Percentiles rank a stretch among this genome's conserved stretches.
phyloP scores from a whole-genome alignment of 495 filamentous ascomycete genomes.

The Aspergillus nanangensis region DNA sequence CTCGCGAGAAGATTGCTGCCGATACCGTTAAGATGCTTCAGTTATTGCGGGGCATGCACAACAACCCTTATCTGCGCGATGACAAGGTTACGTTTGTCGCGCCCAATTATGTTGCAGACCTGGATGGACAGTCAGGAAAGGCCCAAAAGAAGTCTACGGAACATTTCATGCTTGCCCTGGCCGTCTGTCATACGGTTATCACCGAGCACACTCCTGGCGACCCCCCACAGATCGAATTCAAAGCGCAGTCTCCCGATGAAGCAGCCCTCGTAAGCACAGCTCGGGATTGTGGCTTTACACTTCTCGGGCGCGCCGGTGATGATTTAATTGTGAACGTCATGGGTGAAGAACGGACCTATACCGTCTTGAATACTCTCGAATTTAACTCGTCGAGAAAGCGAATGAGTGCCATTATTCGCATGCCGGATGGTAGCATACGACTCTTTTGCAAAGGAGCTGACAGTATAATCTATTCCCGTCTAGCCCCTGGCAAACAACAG shows the following conservation, averaged over 20 bases:
- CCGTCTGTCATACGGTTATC: conserved; percentile 94
- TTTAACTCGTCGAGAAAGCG: conserved; percentile 97
- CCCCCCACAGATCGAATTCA: conserved; percentile 88
- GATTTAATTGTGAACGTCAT: conserved; percentile 81
- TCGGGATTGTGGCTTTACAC: conserved; percentile 93
- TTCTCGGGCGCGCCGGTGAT: conserved; percentile 73
- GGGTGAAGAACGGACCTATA: conserved; percentile 78
- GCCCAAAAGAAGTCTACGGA: conserved; percentile 73
- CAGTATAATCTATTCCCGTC: conserved; percentile 92
- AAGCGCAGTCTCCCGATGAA: conserved; percentile 96
- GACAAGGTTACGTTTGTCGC: conserved; percentile 90
- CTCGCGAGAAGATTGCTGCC: conserved; percentile 72
- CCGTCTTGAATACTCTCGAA: conserved; percentile 90
- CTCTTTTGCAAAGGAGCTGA: conserved; percentile 98
- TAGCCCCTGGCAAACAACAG: conserved; percentile 78
- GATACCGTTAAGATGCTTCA: conserved; percentile 69
- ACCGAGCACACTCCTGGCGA: conserved; percentile 85
- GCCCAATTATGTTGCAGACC: conserved; percentile 78
- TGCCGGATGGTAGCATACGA: conserved; percentile 89
- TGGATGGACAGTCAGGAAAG: conserved; percentile 70
- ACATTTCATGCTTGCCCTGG: conserved; percentile 92
- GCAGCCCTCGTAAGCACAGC: conserved; percentile 92
- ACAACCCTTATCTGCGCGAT: conserved; percentile 88
- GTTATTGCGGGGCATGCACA: conserved; percentile 67
- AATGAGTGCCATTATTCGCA: conserved; percentile 96